Base-by-base conservation (phyloP, 768 basidiomycete genomes). In the Kwoniella shandongensis region DNA sequence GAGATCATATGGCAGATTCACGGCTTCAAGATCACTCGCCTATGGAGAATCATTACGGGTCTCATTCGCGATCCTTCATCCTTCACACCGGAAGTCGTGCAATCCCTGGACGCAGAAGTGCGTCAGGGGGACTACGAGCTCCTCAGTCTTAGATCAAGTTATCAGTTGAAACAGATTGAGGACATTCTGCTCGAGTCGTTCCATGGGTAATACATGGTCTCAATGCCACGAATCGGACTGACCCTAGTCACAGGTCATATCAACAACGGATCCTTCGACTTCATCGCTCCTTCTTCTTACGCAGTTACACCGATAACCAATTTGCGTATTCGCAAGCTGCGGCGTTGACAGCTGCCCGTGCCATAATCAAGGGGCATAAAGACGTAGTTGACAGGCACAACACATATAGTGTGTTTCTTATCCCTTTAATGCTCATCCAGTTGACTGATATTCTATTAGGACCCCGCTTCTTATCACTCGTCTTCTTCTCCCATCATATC, bases 191-290 rank as follows among this genome's bases (percentile, higher is more conserved):
- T 54, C 20, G 52, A 54, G 27, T 54, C 52, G 4, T 45, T 54
- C 13, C 42, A 44, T 30, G 52, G 52, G 52, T 54, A 29, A 54
- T n/a, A n/a, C n/a, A n/a, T n/a, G n/a, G n/a, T n/a, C n/a, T n/a
- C n/a, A n/a, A n/a, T n/a, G n/a, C n/a, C n/a, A n/a, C n/a, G n/a
- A n/a, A 22, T 23, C 45, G 13, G 13, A 25, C 23, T 23, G 45
- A 25, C 45, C 45, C 45, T 10, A 11, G 45, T 23, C 7, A n/a
- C 35, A 54, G 52, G n/a, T 54, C 52, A 35, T 54, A 54, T 26
- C 41, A 45, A 23, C 52, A 54, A 27, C 41, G 52, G 4, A 27
- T 42, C 18, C 40, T 54, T 8, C 52, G 52, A 7, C 35, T 54
- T 20, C 52, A 54, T 18, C 52, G 52, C 4, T 27, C 30, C 17